phyloP scores from a whole-genome alignment of 2,329 filamentous ascomycete genomes.

The Plectosphaerella cucumerina region DNA sequence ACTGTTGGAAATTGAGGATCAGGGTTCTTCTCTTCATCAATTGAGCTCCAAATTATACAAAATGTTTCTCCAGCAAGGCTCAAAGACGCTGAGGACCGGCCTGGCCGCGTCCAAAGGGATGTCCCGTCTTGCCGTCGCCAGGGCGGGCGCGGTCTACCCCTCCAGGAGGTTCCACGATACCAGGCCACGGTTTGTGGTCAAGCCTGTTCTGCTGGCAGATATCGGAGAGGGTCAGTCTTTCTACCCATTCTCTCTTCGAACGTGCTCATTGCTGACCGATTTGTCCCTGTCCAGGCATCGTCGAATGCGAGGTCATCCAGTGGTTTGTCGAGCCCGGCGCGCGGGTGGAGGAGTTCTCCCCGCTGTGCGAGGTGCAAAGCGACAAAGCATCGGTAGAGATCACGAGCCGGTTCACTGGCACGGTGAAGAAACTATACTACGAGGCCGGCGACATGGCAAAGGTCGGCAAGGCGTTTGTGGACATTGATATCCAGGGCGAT shows the following conservation, averaged over 20 bases:
- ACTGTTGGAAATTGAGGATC: neutral
- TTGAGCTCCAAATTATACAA: slow-evolving; percentile 4
- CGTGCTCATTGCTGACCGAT: slow-evolving; percentile 10
- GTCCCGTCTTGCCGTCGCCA: slow-evolving; percentile 27
- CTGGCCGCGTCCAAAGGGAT: slow-evolving; percentile 40
- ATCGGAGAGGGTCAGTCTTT: slow-evolving; percentile 70
- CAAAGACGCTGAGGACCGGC: slow-evolving; percentile 46
- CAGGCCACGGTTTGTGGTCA: slow-evolving; percentile 52
- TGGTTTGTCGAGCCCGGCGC: slow-evolving; percentile 98
- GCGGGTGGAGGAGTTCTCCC: slow-evolving; percentile 95
- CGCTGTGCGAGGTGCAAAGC: slow-evolving; percentile 95
- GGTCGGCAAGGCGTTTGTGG: slow-evolving; percentile 89
- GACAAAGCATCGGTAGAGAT: slow-evolving; percentile 93
- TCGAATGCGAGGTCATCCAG: slow-evolving; percentile 97
- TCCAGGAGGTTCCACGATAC: slow-evolving; percentile 48
- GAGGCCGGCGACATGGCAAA: slow-evolving; percentile 94
- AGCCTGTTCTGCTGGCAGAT: slow-evolving; percentile 78
- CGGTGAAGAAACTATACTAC: slow-evolving; percentile 95
- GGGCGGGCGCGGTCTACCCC: slow-evolving; percentile 21
- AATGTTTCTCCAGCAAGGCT: slow-evolving; percentile 54
- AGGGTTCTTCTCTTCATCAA: neutral
- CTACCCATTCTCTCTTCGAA: neutral
- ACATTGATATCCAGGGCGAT: slow-evolving; percentile 86
- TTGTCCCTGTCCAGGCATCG: slow-evolving; percentile 70
- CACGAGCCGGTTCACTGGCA: slow-evolving; percentile 89